Base-by-base conservation (phyloP, 2,329 filamentous ascomycete species). In the Cercospora nicotianae region DNA sequence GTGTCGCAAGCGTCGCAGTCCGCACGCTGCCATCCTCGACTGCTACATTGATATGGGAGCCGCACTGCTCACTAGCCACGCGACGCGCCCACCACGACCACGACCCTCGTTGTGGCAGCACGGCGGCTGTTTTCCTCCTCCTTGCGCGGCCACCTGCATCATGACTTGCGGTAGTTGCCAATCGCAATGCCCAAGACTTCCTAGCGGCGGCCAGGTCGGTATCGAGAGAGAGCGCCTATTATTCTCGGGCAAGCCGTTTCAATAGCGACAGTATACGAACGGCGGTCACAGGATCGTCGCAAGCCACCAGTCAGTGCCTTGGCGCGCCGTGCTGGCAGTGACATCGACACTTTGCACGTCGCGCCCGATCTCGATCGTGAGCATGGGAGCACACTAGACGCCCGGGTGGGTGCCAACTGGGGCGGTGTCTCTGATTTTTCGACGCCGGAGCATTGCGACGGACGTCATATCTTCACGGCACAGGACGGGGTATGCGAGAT, bases 281-380 rank as follows among this genome's bases (percentile, higher is more conserved):
- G 53, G 53, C 53, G 53, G 53, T 58, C 53, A 58, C 53, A 58
- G 53, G 53, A 58, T 58, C 53, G 53, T 58, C 53, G 53, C 53
- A 33, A 33, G 53, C 53, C 53, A 58, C 53, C 8, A 31, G 53
- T 58, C 53, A 58, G 53, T 30, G 53, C 16, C 45, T 51, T 51
- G 45, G 45, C 45, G 45, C 45, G 45, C 18, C 26, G 53, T 30
- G 26, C 30, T 58, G 53, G 53, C 53, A 58, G 53, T 31, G 53
- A 58, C 53, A 58, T 58, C 53, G 53, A 58, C 16, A 31, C 53
- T 28, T 8, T 58, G 13, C 18, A 58, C 53, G 12, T 16, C 26
- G 26, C 18, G 12, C 53, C 23, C 53, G 53, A 58, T 58, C 53
- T 58, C 53, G 53, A 58, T 58, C 53, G 53, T 26, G 26, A 58